Evolutionary conservation across 371 early-diverging fungal genomes (phyloP).

Genomic region (Actinomortierella ambigua): DNA sequence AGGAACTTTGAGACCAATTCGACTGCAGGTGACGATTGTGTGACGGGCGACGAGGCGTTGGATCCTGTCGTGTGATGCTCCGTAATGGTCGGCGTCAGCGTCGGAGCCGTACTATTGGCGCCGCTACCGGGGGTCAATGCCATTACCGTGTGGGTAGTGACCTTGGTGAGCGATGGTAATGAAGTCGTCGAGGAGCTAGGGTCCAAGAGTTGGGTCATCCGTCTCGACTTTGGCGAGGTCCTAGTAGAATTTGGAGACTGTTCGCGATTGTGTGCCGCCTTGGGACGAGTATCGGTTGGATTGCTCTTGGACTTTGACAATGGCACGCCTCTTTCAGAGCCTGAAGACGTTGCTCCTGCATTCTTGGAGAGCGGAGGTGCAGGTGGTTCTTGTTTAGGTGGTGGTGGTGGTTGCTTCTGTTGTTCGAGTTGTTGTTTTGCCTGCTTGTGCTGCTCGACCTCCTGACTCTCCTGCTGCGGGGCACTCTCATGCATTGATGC

Average conservation of each 20-base stretch:
- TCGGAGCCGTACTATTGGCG: conserved; percentile 8
- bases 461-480: no score
- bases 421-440: not conserved
- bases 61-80: not conserved
- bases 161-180: conserved; percentile 24
- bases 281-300: conserved; percentile 6
- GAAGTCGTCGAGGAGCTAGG: conserved; percentile 28
- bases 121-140: conserved; percentile 21
- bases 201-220: conserved; percentile 37
- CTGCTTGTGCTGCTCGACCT: no score
- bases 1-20: conserved; percentile 34
- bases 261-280: conserved; percentile 14
- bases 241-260: not conserved
- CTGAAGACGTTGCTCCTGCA: no score
- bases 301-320: conserved; percentile 3
- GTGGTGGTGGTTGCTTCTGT: not conserved
- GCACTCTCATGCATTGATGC: no score
- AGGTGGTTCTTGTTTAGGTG: conserved; percentile 5
- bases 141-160: conserved; percentile 37
- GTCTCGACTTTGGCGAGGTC: conserved; percentile 28
- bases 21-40: conserved; percentile 28
- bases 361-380: no score
- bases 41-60: conserved; percentile 18
- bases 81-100: conserved; percentile 4
- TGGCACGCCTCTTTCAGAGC: no score